These are phyloP conservation scores for Aspergillus novofumigatus DNA, from an alignment of 2,329 filamentous ascomycete genomes.

Conservation along the genomic window DNA sequence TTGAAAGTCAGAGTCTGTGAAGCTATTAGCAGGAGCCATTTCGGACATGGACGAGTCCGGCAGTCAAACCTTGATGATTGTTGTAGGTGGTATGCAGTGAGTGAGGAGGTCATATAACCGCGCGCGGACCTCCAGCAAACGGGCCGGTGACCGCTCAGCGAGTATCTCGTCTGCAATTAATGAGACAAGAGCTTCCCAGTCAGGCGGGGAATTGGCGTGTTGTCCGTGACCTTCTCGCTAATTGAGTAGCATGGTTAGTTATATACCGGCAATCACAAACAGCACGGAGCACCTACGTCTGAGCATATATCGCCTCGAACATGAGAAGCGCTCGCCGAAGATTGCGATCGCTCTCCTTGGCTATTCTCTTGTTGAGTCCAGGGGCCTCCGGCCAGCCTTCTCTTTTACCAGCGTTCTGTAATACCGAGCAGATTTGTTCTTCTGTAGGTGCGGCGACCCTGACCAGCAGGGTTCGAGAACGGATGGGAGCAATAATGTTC, in stretches of 20 bases:
- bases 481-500: conserved; percentile 98
- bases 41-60: not conserved
- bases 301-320: conserved; percentile 95
- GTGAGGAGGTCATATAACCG: conserved; percentile 97
- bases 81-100: conserved; percentile 94
- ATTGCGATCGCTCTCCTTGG: conserved; percentile 85
- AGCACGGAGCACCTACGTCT: conserved; percentile 65
- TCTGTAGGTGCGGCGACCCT: conserved; percentile 86
- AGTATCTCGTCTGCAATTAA: conserved; percentile 92
- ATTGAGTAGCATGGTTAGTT: conserved; percentile 1
- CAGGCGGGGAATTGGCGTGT: conserved; percentile 88
- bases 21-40: conserved; percentile 4
- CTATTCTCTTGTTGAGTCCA: conserved; percentile 77
- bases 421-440: conserved; percentile 73
- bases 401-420: conserved; percentile 66
- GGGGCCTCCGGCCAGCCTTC: conserved; percentile 78
- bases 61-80: conserved; percentile 68
- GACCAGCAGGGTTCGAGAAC: conserved; percentile 84
- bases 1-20: conserved; percentile 80
- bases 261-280: not conserved
- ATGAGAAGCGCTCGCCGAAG: conserved; percentile 85
- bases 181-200: conserved; percentile 90
- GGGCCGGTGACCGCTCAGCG: conserved; percentile 83
- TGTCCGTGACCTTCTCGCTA: conserved; percentile 86
- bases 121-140: conserved; percentile 80